Evolutionary conservation across 2,329 filamentous ascomycete species (phyloP), one percentile per base, ranked within the genome.

Genomic region (Sordariomycetes sp.): DNA sequence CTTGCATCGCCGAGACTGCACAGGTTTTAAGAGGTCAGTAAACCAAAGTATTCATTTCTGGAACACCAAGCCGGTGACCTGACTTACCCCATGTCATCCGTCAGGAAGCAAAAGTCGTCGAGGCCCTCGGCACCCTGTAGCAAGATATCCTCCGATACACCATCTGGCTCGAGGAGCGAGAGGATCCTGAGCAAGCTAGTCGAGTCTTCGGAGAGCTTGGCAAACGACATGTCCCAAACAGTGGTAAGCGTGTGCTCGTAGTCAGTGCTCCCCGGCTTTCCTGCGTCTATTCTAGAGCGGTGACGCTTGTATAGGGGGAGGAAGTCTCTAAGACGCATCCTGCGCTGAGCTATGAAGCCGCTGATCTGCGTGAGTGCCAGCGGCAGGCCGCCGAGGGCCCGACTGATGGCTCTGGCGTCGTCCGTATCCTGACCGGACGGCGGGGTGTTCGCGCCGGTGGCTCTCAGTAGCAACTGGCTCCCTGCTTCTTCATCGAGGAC

Each of bases 171-270:
- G 43, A 69, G 63, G 51, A 67, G 66, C 2, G 62, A 59, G n/a
- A 69, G 20, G 18, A 69, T 32, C 34, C 64, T 65, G 20, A 66
- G 60, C 12, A 69, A 59, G 2, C 51, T 58, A 2, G 57, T 53
- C 14, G 67, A 60, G 20, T 64, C 58, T 11, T 60, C 59, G 3
- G 63, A 24, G 24, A 68, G 57, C 28, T 61, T 63, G n/a, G 60
- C 60, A 32, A 69, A 62, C 6, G 66, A 65, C 52, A 67, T 60
- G 12, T 67, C 59, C 66, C 67, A 69, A 3, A 69, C 63, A 16
- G 64, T 67, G 53, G 59, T 66, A 22, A 70, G 55, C 10, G 66
- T 69, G 57, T 67, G 62, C 37, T 68, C 63, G 55, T 68, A 68
- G 24, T 66, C 66, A 32, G 51, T 57, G 22, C 54, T 52, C 40